These are phyloP conservation scores for Exophiala aquamarina DNA, from an alignment of 2,329 filamentous ascomycete genomes.

Conservation along the genomic window DNA sequence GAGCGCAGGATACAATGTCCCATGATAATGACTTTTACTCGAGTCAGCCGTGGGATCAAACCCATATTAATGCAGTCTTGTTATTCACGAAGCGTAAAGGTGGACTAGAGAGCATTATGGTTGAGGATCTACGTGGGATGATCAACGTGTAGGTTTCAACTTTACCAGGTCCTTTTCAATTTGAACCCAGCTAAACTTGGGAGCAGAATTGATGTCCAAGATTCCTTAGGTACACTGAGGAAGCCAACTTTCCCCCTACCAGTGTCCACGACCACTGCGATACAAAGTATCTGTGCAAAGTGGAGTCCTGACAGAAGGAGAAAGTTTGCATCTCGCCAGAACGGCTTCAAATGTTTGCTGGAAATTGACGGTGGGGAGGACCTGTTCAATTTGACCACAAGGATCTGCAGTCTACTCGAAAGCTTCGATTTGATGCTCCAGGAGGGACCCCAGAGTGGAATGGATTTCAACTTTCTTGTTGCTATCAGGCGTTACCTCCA, in stretches of 20 bases:
- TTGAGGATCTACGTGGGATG: constrained; percentile 9
- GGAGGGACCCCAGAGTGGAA: background rate
- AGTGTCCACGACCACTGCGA: background rate
- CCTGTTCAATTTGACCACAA: constrained; percentile 2
- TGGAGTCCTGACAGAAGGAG: background rate
- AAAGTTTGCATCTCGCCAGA: background rate
- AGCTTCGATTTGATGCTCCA: constrained; percentile 5
- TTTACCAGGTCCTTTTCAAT: background rate
- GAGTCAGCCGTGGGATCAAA: constrained; percentile 11
- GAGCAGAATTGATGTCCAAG: constrained; percentile 12
- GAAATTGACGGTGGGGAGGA: background rate
- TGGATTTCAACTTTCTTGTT: constrained; percentile 12
- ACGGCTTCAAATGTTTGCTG: constrained; percentile 6
- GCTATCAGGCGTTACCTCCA: constrained; percentile 14
- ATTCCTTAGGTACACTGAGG: constrained; percentile 5
- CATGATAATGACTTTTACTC: constrained; percentile 14
- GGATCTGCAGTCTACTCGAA: constrained; percentile 6
- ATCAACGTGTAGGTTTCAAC: constrained; percentile 8
- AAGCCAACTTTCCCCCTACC: constrained; percentile 9
- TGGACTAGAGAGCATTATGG: constrained; percentile 8
- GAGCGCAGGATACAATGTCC: background rate
- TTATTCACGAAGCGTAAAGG: constrained; percentile 10
- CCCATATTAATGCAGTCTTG: constrained; percentile 12
- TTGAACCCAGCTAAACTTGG: background rate
- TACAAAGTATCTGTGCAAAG: constrained; percentile 2